Evolutionary conservation across 257 asterid species (phyloP).

Genomic region (Misopates orontium): DNA sequence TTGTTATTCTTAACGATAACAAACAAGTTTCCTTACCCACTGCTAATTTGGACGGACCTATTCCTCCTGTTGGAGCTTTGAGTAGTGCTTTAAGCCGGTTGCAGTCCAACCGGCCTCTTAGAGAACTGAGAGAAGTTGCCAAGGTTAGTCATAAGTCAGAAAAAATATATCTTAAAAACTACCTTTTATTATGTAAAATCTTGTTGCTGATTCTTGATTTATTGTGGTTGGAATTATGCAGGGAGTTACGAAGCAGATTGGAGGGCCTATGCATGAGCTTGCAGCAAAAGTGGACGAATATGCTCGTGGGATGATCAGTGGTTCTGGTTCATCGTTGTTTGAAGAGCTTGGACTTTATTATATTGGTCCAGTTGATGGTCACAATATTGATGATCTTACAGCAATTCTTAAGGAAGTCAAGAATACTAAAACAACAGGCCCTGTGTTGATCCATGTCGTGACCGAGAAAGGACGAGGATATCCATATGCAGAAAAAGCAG

Average conservation of each 20-base stretch:
- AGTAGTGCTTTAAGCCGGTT: slow-evolving; percentile 86
- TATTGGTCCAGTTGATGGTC: slow-evolving; percentile 97
- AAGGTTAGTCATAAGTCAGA: slow-evolving; percentile 46
- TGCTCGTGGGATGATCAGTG: slow-evolving; percentile 96
- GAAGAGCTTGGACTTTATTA: slow-evolving; percentile 97
- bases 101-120: slow-evolving; percentile 85
- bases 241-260: slow-evolving; percentile 96
- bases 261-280: slow-evolving; percentile 95
- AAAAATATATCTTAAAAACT: background rate
- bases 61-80: slow-evolving; percentile 87
- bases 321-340: slow-evolving; percentile 84
- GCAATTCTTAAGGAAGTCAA: slow-evolving; percentile 88
- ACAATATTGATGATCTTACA: slow-evolving; percentile 75
- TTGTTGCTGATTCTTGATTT: slow-evolving; percentile 1
- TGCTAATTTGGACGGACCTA: slow-evolving; percentile 84
- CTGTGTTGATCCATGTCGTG: slow-evolving; percentile 86
- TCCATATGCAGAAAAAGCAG: slow-evolving; percentile 93
- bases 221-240: slow-evolving; percentile 38
- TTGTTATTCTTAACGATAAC: slow-evolving; percentile 91
- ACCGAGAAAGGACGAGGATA: slow-evolving; percentile 98
- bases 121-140: slow-evolving; percentile 94
- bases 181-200: background rate
- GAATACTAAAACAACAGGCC: slow-evolving; percentile 82
- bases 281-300: slow-evolving; percentile 97
- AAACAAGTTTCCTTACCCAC: slow-evolving; percentile 96